A percentile compares a stretch with the other conserved stretches of the same genome.
These are phyloP conservation scores for Niveomyces coronatus DNA, from an alignment of 2,329 filamentous ascomycete species.

Conservation along the genomic window DNA sequence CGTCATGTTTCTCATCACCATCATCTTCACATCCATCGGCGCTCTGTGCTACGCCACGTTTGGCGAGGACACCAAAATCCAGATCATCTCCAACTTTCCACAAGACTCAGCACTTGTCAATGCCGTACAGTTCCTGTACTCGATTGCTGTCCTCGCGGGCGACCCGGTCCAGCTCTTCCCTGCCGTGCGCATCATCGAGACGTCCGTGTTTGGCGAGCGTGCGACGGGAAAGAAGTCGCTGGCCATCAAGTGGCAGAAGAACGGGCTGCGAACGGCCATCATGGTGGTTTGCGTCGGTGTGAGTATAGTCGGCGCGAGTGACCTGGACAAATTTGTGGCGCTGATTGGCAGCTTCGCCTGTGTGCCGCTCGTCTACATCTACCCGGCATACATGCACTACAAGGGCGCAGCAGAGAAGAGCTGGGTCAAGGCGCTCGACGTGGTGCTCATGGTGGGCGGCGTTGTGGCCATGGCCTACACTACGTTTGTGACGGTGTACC, in stretches of 20 bases:
- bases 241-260: slow-evolving; percentile 68
- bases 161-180: slow-evolving; percentile 69
- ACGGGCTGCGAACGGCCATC: slow-evolving; percentile 48
- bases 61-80: slow-evolving; percentile 56
- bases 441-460: slow-evolving; percentile 53
- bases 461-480: slow-evolving; percentile 61
- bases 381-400: slow-evolving; percentile 62
- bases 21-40: slow-evolving; percentile 63
- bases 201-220: slow-evolving; percentile 52
- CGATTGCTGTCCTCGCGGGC: slow-evolving; percentile 61
- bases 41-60: slow-evolving; percentile 67
- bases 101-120: slow-evolving; percentile 64
- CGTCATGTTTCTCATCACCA: slow-evolving; percentile 64
- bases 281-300: slow-evolving; percentile 50
- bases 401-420: slow-evolving; percentile 51
- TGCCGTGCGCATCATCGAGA: slow-evolving; percentile 61
- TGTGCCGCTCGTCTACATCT: slow-evolving; percentile 68
- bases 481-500: slow-evolving; percentile 45
- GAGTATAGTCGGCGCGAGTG: slow-evolving; percentile 53
- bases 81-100: slow-evolving; percentile 68
- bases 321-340: slow-evolving; percentile 65
- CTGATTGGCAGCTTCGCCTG: slow-evolving; percentile 65
- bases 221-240: slow-evolving; percentile 54
- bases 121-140: slow-evolving; percentile 64
- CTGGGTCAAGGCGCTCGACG: slow-evolving; percentile 46